Evolutionary conservation across 2,329 filamentous ascomycete species (phyloP).

Genomic region (Herpotrichia juniperi): DNA sequence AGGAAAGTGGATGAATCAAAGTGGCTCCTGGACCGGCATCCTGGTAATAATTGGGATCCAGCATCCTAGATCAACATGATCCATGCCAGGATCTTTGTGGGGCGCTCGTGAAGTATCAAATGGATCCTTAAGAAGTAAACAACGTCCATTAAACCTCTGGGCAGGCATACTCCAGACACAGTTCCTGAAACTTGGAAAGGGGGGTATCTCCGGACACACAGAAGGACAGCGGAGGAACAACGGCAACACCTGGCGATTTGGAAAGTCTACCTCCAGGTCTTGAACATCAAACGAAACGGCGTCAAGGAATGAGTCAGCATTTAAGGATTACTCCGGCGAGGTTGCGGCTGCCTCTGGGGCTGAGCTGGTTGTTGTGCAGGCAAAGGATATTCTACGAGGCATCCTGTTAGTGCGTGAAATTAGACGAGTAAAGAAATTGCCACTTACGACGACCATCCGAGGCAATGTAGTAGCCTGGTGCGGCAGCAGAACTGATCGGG

Average conservation of each 20-base stretch:
- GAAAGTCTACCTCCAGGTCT: slow-evolving; percentile 33
- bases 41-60: slow-evolving; percentile 19
- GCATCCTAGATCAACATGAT: slow-evolving; percentile 20
- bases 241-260: slow-evolving; percentile 30
- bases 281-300: slow-evolving; percentile 17
- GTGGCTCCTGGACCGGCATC: slow-evolving; percentile 12
- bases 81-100: slow-evolving; percentile 35
- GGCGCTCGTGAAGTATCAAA: slow-evolving; percentile 28
- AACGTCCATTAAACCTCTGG: slow-evolving; percentile 33
- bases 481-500: slow-evolving; percentile 38
- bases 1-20: not conserved
- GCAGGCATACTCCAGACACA: slow-evolving; percentile 37
- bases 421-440: not conserved
- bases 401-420: slow-evolving; percentile 22
- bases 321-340: slow-evolving; percentile 18
- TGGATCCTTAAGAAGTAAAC: slow-evolving; percentile 27
- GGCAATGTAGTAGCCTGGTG: slow-evolving; percentile 45
- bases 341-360: slow-evolving; percentile 27
- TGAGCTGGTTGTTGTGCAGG: slow-evolving; percentile 18
- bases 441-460: slow-evolving; percentile 47
- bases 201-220: slow-evolving; percentile 44
- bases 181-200: slow-evolving; percentile 35
- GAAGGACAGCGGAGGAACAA: slow-evolving; percentile 31
- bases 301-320: slow-evolving; percentile 11
- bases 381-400: slow-evolving; percentile 37